Evolutionary conservation across 441 rosid genomes (phyloP), one percentile per base, ranked within the genome.

Genomic region (Sinapis alba): DNA sequence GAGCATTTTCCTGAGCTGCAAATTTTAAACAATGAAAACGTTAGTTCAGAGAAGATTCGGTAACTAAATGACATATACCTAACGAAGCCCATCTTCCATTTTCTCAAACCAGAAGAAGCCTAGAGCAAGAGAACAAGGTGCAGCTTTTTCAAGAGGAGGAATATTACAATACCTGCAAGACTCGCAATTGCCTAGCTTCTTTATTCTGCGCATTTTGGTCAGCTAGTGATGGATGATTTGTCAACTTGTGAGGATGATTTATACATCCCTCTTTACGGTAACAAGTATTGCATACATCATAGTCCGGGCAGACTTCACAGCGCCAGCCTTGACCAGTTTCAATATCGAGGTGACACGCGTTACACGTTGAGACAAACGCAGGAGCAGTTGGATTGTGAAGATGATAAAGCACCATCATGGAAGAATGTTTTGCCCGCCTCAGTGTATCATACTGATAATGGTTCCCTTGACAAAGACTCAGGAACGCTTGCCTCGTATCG

Each of bases 241-340:
- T 96, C 84, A 96, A 81, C 80, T 90, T 90, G 83, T 96, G 99
- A 80, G 98, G 98, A 87, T 96, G 99, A 75, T 90, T 96, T 84
- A 87, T 61, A 50, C 87, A 82, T 34, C 88, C 93, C 59, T 94
- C 96, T 84, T 87, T 94, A 69, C 82, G 86, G 79, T 96, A 92
- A 81, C 99, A 96, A 59, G 85, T 41, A 81, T 94, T 94, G 84
- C 99, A 96, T 38, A 96, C 87, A 83, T 96, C 98, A 84, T 88
- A 96, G 76, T 96, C 98, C 1, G 98, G 97, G 79, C 99, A 96
- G 73, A 92, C 87, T 84, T 96, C 99, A 79, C 99, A 96, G 32
- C 89, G 96, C 99, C 99, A 96, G 72, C 99, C 98, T 83, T 94
- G 98, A 83, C 98, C 99, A 19, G 89, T 87, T 87, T 96, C 98